Conservation (phyloP, 1,284 basidiomycete species). For the Pyrrhoderma noxium region DNA sequence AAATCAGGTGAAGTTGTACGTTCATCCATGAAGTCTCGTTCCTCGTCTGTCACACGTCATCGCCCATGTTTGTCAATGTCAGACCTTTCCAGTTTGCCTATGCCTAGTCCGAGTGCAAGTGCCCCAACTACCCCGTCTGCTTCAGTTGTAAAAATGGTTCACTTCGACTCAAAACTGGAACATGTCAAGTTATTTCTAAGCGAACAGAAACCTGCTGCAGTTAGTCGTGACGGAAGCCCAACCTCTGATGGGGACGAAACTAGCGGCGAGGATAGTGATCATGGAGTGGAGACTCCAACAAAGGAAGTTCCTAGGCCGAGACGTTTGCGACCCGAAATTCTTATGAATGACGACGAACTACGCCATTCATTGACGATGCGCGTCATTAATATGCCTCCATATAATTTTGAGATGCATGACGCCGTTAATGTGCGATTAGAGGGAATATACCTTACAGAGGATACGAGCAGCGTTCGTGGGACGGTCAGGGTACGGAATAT, state of each 20-base stretch:
- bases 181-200: conserved; percentile 90
- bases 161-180: conserved; percentile 89
- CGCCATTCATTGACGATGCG: conserved; percentile 41
- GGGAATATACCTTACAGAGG: conserved; percentile 50
- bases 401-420: conserved; percentile 18
- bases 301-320: neutral
- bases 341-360: conserved; percentile 23
- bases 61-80: neutral
- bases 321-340: neutral
- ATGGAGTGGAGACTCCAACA: conserved; percentile 30
- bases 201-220: conserved; percentile 89
- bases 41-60: neutral
- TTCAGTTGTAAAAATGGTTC: conserved; percentile 64
- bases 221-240: conserved; percentile 86
- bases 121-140: conserved; percentile 25
- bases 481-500: conserved; percentile 78
- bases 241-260: conserved; percentile 66
- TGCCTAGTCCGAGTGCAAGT: conserved; percentile 3
- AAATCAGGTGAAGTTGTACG: neutral
- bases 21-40: neutral
- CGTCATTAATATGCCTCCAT: conserved; percentile 44
- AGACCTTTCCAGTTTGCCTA: neutral
- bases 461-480: conserved; percentile 56
- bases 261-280: conserved; percentile 50
- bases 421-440: conserved; percentile 46